Percentiles rank a stretch among this genome's conserved stretches.
Evolutionary conservation across 208 protist genomes (phyloP).

Genomic region (Leishmania arabica): DNA sequence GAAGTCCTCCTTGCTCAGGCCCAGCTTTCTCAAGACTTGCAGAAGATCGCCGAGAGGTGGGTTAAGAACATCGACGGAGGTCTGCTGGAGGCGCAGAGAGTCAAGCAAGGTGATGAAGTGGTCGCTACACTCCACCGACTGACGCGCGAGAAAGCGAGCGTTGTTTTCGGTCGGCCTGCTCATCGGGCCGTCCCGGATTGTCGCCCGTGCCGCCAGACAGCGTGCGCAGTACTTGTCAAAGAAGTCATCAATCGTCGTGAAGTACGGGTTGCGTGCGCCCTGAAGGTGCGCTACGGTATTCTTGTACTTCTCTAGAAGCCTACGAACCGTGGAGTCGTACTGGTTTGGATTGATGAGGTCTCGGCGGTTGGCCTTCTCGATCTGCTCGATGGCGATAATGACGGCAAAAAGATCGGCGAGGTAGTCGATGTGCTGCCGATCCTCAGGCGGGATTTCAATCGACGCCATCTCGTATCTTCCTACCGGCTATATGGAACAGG

Average conservation of each 20-base stretch:
- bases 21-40: slow-evolving; percentile 52
- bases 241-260: slow-evolving; percentile 91
- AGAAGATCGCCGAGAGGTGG: slow-evolving; percentile 91
- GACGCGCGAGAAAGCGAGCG: slow-evolving; percentile 52
- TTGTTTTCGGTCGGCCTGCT: slow-evolving; percentile 46
- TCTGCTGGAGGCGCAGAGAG: slow-evolving; percentile 88
- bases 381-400: slow-evolving; percentile 92
- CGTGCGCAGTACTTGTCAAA: slow-evolving; percentile 88
- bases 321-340: slow-evolving; percentile 82
- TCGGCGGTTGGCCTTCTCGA: slow-evolving; percentile 94
- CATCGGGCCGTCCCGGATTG: slow-evolving; percentile 62
- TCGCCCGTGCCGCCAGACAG: slow-evolving; percentile 59
- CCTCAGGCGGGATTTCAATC: slow-evolving; percentile 51
- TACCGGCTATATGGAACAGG: background rate
- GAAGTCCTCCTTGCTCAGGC: slow-evolving; percentile 55
- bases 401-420: slow-evolving; percentile 95
- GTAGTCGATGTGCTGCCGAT: slow-evolving; percentile 92
- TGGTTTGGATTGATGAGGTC: slow-evolving; percentile 91
- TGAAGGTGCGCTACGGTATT: slow-evolving; percentile 78
- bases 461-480: slow-evolving; percentile 9
- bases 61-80: slow-evolving; percentile 91
- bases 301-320: slow-evolving; percentile 96
- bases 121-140: slow-evolving; percentile 89
- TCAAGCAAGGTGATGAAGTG: slow-evolving; percentile 96
- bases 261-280: slow-evolving; percentile 68